phyloP scores from a whole-genome alignment of 1,139 yeast species.

The Meyerozyma carpophila region DNA sequence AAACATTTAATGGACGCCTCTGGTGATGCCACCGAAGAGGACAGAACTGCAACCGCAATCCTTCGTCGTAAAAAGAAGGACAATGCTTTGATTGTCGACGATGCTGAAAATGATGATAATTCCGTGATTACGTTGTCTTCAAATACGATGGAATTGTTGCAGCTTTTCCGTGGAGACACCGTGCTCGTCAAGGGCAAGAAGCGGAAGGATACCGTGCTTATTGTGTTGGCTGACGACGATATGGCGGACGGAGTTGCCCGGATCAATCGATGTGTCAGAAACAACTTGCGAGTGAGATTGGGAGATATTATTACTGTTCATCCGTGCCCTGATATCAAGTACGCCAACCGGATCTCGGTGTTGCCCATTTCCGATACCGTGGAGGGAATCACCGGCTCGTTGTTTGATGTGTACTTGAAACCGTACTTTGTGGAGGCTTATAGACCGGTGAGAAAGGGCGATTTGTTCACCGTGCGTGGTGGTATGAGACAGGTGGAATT shows the following conservation, averaged over 20 bases:
- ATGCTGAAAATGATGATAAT: constrained; percentile 95
- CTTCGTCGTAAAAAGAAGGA: constrained; percentile 97
- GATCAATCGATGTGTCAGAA: constrained; percentile 91
- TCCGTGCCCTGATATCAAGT: constrained; percentile 97
- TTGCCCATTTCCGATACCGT: constrained; percentile 97
- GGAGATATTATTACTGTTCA: constrained; percentile 90
- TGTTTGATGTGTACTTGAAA: constrained; percentile 92
- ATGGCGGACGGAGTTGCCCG: constrained; percentile 95
- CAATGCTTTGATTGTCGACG: constrained; percentile 89
- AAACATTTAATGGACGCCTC: constrained; percentile 43
- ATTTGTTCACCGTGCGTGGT: constrained; percentile 92
- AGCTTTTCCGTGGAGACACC: constrained; percentile 96
- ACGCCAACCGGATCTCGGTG: constrained; percentile 89
- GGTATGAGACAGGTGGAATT: constrained; percentile 99
- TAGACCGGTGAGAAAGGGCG: constrained; percentile 98
- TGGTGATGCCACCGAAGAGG: constrained; percentile 51
- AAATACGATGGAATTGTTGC: constrained; percentile 90
- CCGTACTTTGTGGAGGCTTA: constrained; percentile 99
- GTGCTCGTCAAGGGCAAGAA: constrained; percentile 96
- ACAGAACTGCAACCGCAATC: constrained; percentile 94
- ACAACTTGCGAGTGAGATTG: constrained; percentile 86
- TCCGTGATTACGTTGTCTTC: constrained; percentile 94
- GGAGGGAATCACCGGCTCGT: constrained; percentile 97
- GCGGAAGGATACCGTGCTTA: constrained; percentile 96
- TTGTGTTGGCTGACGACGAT: constrained; percentile 94